Percentiles rank a stretch among this genome's conserved stretches.
Evolutionary conservation across 768 basidiomycete genomes (phyloP).

Genomic region (Naematelia aurantialba): DNA sequence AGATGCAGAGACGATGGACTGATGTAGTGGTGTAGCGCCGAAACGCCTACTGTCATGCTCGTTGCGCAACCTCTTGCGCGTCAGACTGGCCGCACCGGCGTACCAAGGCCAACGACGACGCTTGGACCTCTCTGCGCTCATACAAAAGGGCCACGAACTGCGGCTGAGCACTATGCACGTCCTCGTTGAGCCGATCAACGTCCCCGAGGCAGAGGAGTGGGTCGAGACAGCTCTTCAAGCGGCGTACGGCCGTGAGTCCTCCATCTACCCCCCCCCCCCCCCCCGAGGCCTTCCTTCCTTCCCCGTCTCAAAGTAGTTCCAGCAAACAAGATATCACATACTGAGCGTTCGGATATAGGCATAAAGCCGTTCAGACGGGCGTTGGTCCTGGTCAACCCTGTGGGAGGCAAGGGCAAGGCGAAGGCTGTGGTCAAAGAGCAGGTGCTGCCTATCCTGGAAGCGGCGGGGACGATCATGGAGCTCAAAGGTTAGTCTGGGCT

Average conservation of each 20-base stretch:
- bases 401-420: slow-evolving; percentile 50
- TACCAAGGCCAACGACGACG: slow-evolving; percentile 15
- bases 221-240: slow-evolving; percentile 24
- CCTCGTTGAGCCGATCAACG: slow-evolving; percentile 34
- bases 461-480: slow-evolving; percentile 43
- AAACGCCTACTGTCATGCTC: slow-evolving; percentile 32
- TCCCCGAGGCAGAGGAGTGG: slow-evolving; percentile 39
- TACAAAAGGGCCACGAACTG: slow-evolving; percentile 15
- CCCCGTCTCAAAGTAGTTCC: neutral
- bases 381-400: slow-evolving; percentile 47
- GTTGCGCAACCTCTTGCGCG: slow-evolving; percentile 28
- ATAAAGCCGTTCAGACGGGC: slow-evolving; percentile 34
- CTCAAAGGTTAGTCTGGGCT: slow-evolving; percentile 39
- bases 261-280: neutral
- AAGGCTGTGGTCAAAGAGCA: slow-evolving; percentile 33
- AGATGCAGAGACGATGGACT: too few relatives aligned
- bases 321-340: neutral
- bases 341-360: slow-evolving; percentile 8
- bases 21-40: slow-evolving; percentile 25
- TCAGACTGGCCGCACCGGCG: slow-evolving; percentile 9
- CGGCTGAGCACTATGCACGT: slow-evolving; percentile 36
- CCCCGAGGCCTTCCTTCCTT: neutral
- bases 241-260: slow-evolving; percentile 29
- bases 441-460: slow-evolving; percentile 45
- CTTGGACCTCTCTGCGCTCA: slow-evolving; percentile 31